Conservation (phyloP, 2,329 filamentous ascomycete species). For the Davidsoniella australis region DNA sequence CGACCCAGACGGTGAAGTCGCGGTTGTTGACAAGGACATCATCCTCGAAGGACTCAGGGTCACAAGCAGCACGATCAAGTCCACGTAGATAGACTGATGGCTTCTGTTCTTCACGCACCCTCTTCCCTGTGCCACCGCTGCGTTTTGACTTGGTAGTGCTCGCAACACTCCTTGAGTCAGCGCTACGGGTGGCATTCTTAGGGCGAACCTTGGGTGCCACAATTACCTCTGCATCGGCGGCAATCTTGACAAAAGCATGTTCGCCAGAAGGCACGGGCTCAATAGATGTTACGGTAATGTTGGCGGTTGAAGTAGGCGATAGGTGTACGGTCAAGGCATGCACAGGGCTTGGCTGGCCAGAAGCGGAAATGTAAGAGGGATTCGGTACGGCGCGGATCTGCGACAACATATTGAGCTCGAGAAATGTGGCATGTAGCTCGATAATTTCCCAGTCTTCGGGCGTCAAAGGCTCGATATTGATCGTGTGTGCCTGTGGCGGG, state of each 20-base stretch:
- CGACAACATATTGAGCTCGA: slow-evolving; percentile 81
- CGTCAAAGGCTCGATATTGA: slow-evolving; percentile 92
- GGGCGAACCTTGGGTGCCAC: slow-evolving; percentile 83
- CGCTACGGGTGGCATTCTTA: slow-evolving; percentile 38
- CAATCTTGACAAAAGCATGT: slow-evolving; percentile 75
- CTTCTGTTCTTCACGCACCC: slow-evolving; percentile 44
- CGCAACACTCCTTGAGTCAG: slow-evolving; percentile 60
- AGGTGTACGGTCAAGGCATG: slow-evolving; percentile 85
- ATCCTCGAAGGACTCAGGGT: slow-evolving; percentile 47
- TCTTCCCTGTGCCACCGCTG: slow-evolving; percentile 51
- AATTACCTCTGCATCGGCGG: slow-evolving; percentile 87
- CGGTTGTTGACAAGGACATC: slow-evolving; percentile 36
- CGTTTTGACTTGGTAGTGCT: slow-evolving; percentile 65
- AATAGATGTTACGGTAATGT: slow-evolving; percentile 72
- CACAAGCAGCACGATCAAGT: slow-evolving; percentile 50
- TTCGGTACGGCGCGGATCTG: slow-evolving; percentile 91
- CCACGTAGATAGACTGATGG: slow-evolving; percentile 63
- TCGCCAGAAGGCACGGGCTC: slow-evolving; percentile 52
- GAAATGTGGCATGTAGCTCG: slow-evolving; percentile 85
- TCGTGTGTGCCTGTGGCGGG: slow-evolving; percentile 76
- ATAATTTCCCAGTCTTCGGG: slow-evolving; percentile 98
- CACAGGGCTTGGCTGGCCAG: slow-evolving; percentile 33
- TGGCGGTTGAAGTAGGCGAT: slow-evolving; percentile 88
- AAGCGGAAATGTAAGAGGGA: slow-evolving; percentile 43
- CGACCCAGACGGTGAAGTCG: slow-evolving; percentile 66